phyloP scores from a whole-genome alignment of 306 rosid genomes.

The Quercus robur region DNA sequence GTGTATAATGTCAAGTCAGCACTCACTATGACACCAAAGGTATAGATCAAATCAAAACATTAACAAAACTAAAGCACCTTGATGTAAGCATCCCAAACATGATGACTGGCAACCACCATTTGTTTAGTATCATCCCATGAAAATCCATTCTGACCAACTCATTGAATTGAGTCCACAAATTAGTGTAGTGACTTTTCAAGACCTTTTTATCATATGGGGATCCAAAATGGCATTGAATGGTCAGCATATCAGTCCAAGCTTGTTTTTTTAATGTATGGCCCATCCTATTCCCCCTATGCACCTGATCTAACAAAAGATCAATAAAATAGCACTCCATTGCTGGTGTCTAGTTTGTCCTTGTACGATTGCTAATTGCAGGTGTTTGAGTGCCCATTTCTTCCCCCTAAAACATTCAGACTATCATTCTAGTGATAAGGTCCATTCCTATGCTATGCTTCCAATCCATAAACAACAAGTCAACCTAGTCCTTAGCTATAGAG shows the following conservation, averaged over 20 bases:
- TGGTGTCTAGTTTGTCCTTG: slow-evolving; percentile 37
- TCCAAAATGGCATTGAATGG: slow-evolving; percentile 44
- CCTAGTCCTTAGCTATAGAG: neutral
- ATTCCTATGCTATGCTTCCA: neutral
- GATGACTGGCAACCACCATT: slow-evolving; percentile 44
- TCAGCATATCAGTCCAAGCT: slow-evolving; percentile 58
- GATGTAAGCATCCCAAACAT: slow-evolving; percentile 47
- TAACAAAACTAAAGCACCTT: slow-evolving; percentile 28
- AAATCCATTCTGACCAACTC: slow-evolving; percentile 50
- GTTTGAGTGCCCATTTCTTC: slow-evolving; percentile 36
- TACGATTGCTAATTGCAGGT: slow-evolving; percentile 27
- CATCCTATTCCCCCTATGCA: slow-evolving; percentile 52
- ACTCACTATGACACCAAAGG: neutral
- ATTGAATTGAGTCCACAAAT: slow-evolving; percentile 17
- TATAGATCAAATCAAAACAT: neutral
- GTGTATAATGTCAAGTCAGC: slow-evolving; percentile 6
- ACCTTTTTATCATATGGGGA: slow-evolving; percentile 37
- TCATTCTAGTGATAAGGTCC: neutral
- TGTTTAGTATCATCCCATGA: slow-evolving; percentile 46
- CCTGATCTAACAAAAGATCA: slow-evolving; percentile 53
- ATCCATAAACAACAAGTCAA: neutral
- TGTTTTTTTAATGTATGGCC: slow-evolving; percentile 55
- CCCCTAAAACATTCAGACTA: slow-evolving; percentile 1
- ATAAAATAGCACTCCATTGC: neutral
- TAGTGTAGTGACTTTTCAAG: slow-evolving; percentile 31